Evolutionary conservation across 345 rosid genomes (phyloP).

Genomic region (Linum tenue): DNA sequence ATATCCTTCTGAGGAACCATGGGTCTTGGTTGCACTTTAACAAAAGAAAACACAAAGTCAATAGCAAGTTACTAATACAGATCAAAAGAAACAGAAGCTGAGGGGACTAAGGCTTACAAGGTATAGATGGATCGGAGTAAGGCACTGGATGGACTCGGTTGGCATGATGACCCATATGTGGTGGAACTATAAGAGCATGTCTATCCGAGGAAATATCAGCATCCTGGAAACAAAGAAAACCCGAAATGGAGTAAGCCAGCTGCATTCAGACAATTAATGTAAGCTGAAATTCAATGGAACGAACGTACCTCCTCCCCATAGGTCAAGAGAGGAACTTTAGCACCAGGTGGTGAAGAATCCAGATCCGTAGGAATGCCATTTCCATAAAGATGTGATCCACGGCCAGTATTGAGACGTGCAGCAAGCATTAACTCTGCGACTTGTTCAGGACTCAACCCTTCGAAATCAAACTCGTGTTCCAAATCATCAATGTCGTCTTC

Average conservation of each 20-base stretch:
- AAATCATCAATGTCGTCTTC: not conserved
- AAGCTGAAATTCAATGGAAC: not conserved
- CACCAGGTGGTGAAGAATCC: not conserved
- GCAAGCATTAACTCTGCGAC: not conserved
- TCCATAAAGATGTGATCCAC: not conserved
- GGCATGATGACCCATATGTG: not conserved
- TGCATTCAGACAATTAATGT: not conserved
- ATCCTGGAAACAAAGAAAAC: not conserved
- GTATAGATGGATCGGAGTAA: conserved; percentile 4
- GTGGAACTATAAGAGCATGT: conserved; percentile 3
- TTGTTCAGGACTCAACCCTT: not conserved
- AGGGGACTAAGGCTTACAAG: not conserved
- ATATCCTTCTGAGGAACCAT: conserved; percentile 6
- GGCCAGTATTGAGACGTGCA: not conserved
- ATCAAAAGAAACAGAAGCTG: not conserved
- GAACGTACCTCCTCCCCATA: not conserved
- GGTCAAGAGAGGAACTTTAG: not conserved
- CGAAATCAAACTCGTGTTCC: not conserved
- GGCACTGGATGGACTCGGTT: conserved; percentile 4
- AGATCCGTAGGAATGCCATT: not conserved
- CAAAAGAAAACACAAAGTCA: not conserved
- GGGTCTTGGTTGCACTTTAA: conserved; percentile 3
- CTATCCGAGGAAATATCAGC: not conserved
- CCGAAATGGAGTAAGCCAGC: not conserved
- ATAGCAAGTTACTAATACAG: not conserved